Evolutionary conservation across 1,284 basidiomycete genomes (phyloP).

Genomic region (Trichosporon sp.): DNA sequence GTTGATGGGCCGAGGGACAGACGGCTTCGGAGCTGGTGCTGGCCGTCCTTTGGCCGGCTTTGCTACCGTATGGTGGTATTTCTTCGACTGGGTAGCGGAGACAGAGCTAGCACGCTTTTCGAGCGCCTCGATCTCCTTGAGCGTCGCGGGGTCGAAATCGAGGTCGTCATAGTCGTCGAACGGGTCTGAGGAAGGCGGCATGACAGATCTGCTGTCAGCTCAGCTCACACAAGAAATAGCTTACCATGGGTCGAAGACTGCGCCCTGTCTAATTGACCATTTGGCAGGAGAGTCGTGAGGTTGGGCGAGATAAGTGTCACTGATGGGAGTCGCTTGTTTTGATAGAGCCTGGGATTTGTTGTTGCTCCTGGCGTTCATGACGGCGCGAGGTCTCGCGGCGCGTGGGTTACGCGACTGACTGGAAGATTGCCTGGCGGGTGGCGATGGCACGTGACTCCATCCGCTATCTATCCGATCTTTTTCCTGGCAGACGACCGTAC

Average conservation of each 20-base stretch:
- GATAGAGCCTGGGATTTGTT: not conserved
- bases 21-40: not conserved
- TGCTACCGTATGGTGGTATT: constrained; percentile 29
- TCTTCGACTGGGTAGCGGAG: constrained; percentile 16
- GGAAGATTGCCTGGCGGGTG: not conserved
- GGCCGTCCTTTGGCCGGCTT: constrained; percentile 16
- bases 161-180: constrained; percentile 37
- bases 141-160: constrained; percentile 30
- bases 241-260: not conserved
- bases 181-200: constrained; percentile 26
- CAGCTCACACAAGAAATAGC: not conserved
- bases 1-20: constrained; percentile 32
- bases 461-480: not conserved
- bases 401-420: not conserved
- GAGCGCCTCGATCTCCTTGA: constrained; percentile 25
- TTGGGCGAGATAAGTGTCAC: not conserved
- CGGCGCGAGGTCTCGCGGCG: not conserved
- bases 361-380: not conserved
- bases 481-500: not conserved
- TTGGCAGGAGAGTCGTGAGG: not conserved
- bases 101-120: constrained; percentile 28
- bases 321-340: not conserved
- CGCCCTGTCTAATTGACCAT: not conserved
- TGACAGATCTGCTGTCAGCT: not conserved
- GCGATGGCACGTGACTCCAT: not conserved